Conservation (phyloP, 179 eudicot species). For the Silene coronaria region DNA sequence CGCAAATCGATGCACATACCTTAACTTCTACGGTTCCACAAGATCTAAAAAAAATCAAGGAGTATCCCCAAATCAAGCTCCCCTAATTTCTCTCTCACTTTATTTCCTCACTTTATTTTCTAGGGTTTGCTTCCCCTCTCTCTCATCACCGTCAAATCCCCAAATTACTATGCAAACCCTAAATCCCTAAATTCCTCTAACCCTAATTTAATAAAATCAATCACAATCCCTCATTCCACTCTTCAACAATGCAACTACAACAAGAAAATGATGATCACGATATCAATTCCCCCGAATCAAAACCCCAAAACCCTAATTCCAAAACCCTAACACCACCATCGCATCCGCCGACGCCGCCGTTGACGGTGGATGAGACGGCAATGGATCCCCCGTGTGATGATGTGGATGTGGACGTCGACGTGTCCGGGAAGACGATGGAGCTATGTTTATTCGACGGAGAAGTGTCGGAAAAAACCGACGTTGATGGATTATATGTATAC, state of each 20-base stretch:
- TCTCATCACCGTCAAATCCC: background rate
- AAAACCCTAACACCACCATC: background rate
- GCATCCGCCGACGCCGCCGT: background rate
- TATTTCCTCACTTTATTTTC: background rate
- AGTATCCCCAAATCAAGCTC: background rate
- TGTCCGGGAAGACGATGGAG: slow-evolving; percentile 60
- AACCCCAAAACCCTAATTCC: background rate
- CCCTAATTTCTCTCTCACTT: background rate
- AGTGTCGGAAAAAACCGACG: slow-evolving; percentile 14
- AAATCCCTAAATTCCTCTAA: background rate
- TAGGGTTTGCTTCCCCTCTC: background rate
- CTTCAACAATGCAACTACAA: background rate
- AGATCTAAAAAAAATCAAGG: background rate
- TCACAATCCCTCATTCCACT: background rate
- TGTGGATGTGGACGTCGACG: slow-evolving; percentile 37
- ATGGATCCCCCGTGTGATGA: slow-evolving; percentile 8
- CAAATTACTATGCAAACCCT: background rate
- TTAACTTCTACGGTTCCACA: too few species aligned
- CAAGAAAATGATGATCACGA: background rate
- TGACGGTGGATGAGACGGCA: too few species aligned
- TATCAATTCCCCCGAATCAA: background rate
- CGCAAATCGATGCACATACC: too few species aligned
- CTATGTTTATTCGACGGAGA: slow-evolving; percentile 33
- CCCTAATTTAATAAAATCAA: background rate
- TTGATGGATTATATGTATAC: slow-evolving; percentile 51